Evolutionary conservation across 2,329 filamentous ascomycete genomes (phyloP).

Genomic region (Xylaria multiplex): DNA sequence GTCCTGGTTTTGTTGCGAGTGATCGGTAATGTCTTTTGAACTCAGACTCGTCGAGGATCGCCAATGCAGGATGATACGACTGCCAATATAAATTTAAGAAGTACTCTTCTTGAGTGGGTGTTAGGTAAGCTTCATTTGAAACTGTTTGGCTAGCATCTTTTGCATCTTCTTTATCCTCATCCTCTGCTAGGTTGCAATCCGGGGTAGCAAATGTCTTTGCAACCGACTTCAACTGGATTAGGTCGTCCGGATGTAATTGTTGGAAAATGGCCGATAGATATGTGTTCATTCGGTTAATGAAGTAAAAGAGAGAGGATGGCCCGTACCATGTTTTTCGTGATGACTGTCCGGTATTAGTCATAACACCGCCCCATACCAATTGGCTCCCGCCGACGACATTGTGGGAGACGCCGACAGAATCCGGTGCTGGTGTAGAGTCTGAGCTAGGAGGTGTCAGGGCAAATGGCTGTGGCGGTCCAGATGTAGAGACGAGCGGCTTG

Average conservation of each 20-base stretch:
- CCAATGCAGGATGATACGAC: constrained; percentile 54
- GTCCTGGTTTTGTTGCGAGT: constrained; percentile 49
- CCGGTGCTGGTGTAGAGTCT: constrained; percentile 29
- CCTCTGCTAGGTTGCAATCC: constrained; percentile 36
- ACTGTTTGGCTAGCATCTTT: constrained; percentile 33
- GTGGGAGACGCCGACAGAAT: constrained; percentile 4
- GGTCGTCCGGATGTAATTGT: constrained; percentile 46
- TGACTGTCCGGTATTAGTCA: constrained; percentile 49
- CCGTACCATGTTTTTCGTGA: constrained; percentile 54
- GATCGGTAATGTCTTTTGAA: constrained; percentile 57
- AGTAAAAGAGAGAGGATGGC: constrained; percentile 56
- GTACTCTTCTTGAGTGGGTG: constrained; percentile 56
- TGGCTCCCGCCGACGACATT: constrained; percentile 3
- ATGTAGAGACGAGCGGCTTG: constrained; percentile 13
- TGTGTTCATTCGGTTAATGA: constrained; percentile 52
- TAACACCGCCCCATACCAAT: constrained; percentile 51
- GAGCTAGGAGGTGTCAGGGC: constrained; percentile 35
- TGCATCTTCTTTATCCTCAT: constrained; percentile 32
- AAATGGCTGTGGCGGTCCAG: constrained; percentile 8
- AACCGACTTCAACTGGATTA: constrained; percentile 48
- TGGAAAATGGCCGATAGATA: constrained; percentile 51
- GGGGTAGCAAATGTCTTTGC: constrained; percentile 39
- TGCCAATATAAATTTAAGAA: constrained; percentile 61
- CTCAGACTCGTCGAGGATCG: constrained; percentile 56
- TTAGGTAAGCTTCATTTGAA: constrained; percentile 47